phyloP scores from a whole-genome alignment of 768 basidiomycete genomes.

The Neoboletus magnificus region DNA sequence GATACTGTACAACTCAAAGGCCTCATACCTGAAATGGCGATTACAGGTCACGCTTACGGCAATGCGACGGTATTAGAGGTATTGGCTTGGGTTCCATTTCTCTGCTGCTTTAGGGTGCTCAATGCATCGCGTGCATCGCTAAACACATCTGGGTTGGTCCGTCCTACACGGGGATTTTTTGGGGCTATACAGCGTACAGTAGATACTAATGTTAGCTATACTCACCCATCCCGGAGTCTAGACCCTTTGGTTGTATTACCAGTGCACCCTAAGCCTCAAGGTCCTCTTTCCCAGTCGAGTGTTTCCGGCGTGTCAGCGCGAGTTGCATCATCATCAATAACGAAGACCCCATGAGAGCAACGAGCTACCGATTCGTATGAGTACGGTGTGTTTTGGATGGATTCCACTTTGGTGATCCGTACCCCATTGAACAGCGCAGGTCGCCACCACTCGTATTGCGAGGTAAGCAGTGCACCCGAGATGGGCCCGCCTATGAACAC shows the following conservation, averaged over 20 bases:
- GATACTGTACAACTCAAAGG: too few relatives aligned
- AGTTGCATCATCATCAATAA: constrained; percentile 10
- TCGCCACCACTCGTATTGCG: constrained; percentile 53
- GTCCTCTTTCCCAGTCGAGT: not conserved
- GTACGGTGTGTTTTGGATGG: too few relatives aligned
- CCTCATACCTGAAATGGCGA: too few relatives aligned
- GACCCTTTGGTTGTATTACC: not conserved
- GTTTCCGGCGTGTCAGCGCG: not conserved
- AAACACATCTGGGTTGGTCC: too few relatives aligned
- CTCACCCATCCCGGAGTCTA: too few relatives aligned
- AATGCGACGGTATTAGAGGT: too few relatives aligned
- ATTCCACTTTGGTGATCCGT: not conserved
- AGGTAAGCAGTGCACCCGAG: constrained; percentile 53
- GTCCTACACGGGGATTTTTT: too few relatives aligned
- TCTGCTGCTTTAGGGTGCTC: constrained; percentile 56
- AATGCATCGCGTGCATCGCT: constrained; percentile 51
- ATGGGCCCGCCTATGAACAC: constrained; percentile 46
- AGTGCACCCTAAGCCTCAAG: not conserved
- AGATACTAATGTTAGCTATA: not conserved
- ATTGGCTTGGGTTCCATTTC: too few relatives aligned
- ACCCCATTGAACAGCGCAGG: constrained; percentile 51
- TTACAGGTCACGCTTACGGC: too few relatives aligned
- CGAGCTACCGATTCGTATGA: constrained; percentile 7
- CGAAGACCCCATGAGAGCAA: constrained; percentile 2
- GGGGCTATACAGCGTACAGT: too few relatives aligned